A percentile compares a stretch with the other conserved stretches of the same genome.
phyloP scores from a whole-genome alignment of 768 basidiomycete species.

The Serendipita sp. region DNA sequence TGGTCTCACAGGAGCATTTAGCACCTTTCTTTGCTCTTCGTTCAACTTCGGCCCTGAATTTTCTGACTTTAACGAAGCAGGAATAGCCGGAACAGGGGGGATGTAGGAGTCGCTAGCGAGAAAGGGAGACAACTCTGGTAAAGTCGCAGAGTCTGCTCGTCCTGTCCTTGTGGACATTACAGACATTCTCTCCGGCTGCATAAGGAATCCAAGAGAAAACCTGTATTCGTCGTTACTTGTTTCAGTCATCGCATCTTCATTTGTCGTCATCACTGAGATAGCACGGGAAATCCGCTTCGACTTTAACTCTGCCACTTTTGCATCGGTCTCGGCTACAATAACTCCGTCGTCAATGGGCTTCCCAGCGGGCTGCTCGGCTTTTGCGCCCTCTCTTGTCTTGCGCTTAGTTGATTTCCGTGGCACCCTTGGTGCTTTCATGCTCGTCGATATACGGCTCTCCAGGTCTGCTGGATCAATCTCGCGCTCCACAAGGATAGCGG shows the following conservation, averaged over 20 bases:
- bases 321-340: not conserved
- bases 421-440: not conserved
- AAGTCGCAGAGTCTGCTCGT: constrained; percentile 1
- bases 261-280: not conserved
- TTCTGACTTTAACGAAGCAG: not conserved
- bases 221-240: not conserved
- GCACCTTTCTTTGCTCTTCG: not conserved
- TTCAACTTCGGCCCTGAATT: not conserved
- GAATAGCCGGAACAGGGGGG: constrained; percentile 1
- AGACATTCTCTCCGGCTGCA: constrained; percentile 1
- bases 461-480: not conserved
- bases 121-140: constrained; percentile 3
- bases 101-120: not conserved
- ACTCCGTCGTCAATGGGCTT: not conserved
- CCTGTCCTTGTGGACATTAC: not conserved
- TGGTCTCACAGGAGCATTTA: not conserved
- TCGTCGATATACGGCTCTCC: not conserved
- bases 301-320: not conserved
- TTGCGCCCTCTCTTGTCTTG: not conserved
- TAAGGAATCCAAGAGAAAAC: not conserved
- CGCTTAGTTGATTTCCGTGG: not conserved
- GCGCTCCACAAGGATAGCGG: not conserved
- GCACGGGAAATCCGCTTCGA: not conserved
- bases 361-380: not conserved
- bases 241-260: not conserved